These are phyloP conservation scores for Penicillium expansum DNA, from an alignment of 2,329 filamentous ascomycete species.

Conservation along the genomic window DNA sequence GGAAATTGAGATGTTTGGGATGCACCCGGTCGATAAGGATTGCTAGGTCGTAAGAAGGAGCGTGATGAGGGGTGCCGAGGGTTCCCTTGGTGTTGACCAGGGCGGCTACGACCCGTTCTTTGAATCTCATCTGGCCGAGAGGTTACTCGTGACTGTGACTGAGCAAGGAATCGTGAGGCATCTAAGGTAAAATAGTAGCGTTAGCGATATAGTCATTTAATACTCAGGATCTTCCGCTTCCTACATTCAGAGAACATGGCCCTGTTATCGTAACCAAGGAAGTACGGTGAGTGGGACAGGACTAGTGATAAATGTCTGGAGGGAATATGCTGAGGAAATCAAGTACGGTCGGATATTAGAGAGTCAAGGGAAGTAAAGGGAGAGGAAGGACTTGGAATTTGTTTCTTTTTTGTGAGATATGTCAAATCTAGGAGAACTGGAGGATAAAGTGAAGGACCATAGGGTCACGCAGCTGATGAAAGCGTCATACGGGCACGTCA, in stretches of 20 bases:
- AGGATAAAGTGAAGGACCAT: background rate
- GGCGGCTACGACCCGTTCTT: constrained; percentile 49
- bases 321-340: background rate
- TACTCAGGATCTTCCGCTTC: constrained; percentile 33
- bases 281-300: constrained; percentile 3
- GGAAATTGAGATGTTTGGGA: constrained; percentile 73
- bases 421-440: constrained; percentile 1
- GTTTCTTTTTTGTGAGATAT: background rate
- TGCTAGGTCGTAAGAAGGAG: constrained; percentile 57
- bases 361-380: background rate
- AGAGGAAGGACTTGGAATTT: background rate
- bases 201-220: constrained; percentile 1
- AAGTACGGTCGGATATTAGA: background rate
- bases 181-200: constrained; percentile 56
- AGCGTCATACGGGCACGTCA: constrained; percentile 40
- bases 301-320: background rate
- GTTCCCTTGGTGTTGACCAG: constrained; percentile 44
- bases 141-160: constrained; percentile 89
- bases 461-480: constrained; percentile 24
- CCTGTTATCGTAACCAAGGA: constrained; percentile 22
- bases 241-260: constrained; percentile 88
- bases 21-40: constrained; percentile 72
- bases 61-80: constrained; percentile 51
- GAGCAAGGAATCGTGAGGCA: constrained; percentile 92
- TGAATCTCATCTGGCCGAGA: constrained; percentile 60